These are phyloP conservation scores for Dothistroma pini DNA, from an alignment of 2,329 filamentous ascomycete species.

Conservation along the genomic window DNA sequence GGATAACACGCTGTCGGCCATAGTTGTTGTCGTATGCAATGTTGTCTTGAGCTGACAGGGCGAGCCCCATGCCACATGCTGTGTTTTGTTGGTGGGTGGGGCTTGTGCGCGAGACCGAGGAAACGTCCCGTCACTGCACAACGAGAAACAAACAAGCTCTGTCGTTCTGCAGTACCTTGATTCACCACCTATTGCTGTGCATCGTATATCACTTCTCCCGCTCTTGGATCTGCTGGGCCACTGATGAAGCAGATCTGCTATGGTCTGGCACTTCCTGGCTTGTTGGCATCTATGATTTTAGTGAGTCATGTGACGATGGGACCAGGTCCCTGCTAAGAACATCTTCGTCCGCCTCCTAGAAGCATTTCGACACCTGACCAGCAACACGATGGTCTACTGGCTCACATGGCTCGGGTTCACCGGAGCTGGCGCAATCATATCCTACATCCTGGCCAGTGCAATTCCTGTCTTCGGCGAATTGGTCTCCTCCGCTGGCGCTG, in stretches of 20 bases:
- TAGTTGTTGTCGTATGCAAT: neutral
- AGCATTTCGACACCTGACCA: conserved; percentile 18
- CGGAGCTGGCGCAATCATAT: conserved; percentile 8
- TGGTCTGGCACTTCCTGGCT: conserved; percentile 32
- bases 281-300: conserved; percentile 24
- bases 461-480: conserved; percentile 19
- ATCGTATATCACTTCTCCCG: conserved; percentile 44
- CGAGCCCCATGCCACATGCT: neutral
- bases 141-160: neutral
- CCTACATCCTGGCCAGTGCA: conserved; percentile 16
- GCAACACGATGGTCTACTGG: conserved; percentile 20
- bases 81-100: neutral
- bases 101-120: neutral
- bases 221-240: conserved; percentile 43
- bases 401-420: conserved; percentile 17
- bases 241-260: conserved; percentile 44
- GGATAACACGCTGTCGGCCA: neutral
- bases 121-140: neutral
- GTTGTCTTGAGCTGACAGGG: neutral
- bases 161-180: neutral
- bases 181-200: conserved; percentile 46
- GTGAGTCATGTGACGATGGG: conserved; percentile 30
- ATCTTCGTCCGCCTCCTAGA: conserved; percentile 23
- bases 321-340: conserved; percentile 21
- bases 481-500: conserved; percentile 16